Conservation (phyloP, 2,329 filamentous ascomycete genomes). For the Cladophialophora exuberans region DNA sequence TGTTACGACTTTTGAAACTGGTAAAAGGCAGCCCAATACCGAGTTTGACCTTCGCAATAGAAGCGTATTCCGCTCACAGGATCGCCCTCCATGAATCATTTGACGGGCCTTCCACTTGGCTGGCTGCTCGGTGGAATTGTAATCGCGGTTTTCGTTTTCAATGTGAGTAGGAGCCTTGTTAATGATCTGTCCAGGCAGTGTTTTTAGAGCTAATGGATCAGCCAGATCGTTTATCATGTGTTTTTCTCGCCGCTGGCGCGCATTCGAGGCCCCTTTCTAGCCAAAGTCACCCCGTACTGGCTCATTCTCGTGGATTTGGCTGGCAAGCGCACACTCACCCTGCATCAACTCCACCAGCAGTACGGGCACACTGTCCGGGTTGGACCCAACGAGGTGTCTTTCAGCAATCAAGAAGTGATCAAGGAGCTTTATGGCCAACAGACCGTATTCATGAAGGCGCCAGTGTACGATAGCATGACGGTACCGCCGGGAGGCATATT, state of each 20-base stretch:
- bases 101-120: too few species aligned
- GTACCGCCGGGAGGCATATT: conserved; percentile 14
- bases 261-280: conserved; percentile 80
- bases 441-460: conserved; percentile 22
- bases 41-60: too few species aligned
- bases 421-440: conserved; percentile 61
- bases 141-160: too few species aligned
- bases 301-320: neutral
- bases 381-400: conserved; percentile 67
- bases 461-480: conserved; percentile 16
- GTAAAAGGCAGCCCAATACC: too few species aligned
- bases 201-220: too few species aligned
- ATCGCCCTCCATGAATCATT: too few species aligned
- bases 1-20: too few species aligned
- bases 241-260: conserved; percentile 57
- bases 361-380: conserved; percentile 66
- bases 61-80: too few species aligned
- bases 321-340: conserved; percentile 6
- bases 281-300: conserved; percentile 67
- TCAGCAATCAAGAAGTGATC: conserved; percentile 67
- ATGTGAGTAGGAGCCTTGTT: too few species aligned
- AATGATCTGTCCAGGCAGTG: too few species aligned
- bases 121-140: too few species aligned
- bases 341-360: conserved; percentile 54
- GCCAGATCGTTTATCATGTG: conserved; percentile 1